Evolutionary conservation across 148 eudicot genomes (phyloP), one percentile per base, ranked within the genome.

Genomic region (Bassia scoparia): DNA sequence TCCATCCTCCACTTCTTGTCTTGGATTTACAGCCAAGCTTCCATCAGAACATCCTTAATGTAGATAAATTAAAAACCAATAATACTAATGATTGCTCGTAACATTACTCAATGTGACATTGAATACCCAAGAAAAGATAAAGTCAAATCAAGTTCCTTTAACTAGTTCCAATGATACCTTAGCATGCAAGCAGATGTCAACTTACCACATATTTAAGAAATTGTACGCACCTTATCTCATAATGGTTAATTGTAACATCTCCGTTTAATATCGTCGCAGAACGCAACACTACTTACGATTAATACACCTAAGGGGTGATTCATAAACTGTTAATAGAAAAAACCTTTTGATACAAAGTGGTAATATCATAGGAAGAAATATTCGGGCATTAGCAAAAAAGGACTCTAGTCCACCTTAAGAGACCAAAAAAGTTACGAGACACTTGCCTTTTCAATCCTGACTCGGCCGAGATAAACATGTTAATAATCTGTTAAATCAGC

Each of bases 1-100:
- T 74, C 99, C 99, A 83, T 96, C 99, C 77, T 97, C 99, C 76
- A 96, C 99, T 86, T 96, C 99, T 90, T 87, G 81, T 92, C 99
- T 84, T 96, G 99, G 67, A 96, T 92, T 79, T 96, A n/a, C 94
- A 63, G 99, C 99, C 84, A 96, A 83, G n/a, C n/a, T 83, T 96
- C 99, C 70, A 90, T 97, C 73, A 92, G 99, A 41, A 96, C n/a
- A n/a, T n/a, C n/a, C n/a, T n/a, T n/a, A n/a, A n/a, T n/a, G n/a
- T n/a, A n/a, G n/a, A n/a, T n/a, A n/a, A n/a, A n/a, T n/a, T n/a
- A n/a, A n/a, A n/a, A n/a, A n/a, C n/a, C n/a, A n/a, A n/a, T n/a
- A n/a, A n/a, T n/a, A n/a, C n/a, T n/a, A n/a, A n/a, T n/a, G n/a
- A n/a, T n/a, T n/a, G n/a, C n/a, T n/a, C n/a, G n/a, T n/a, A n/a